Evolutionary conservation across 2,329 filamentous ascomycete genomes (phyloP).

Genomic region (Aspergillus terreus): DNA sequence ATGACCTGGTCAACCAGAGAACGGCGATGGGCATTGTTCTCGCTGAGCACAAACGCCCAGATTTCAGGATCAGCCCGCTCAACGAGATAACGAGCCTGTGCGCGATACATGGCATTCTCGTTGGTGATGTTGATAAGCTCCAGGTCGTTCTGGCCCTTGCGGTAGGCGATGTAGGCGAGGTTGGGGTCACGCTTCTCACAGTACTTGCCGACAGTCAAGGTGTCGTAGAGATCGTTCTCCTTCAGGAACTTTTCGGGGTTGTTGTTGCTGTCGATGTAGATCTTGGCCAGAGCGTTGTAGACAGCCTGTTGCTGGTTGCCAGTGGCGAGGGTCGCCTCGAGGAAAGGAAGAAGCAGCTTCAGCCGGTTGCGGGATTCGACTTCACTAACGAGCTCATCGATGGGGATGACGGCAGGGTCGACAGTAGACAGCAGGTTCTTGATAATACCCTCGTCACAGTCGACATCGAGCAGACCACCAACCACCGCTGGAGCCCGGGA

Average conservation of each 20-base stretch:
- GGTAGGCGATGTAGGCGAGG: conserved; percentile 88
- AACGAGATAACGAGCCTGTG: conserved; percentile 91
- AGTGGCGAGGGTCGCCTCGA: conserved; percentile 82
- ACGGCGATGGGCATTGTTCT: conserved; percentile 92
- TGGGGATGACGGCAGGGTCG: conserved; percentile 78
- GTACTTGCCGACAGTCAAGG: conserved; percentile 89
- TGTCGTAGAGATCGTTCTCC: conserved; percentile 96
- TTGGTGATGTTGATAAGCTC: conserved; percentile 98
- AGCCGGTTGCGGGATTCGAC: conserved; percentile 95
- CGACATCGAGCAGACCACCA: conserved; percentile 89
- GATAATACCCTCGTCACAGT: conserved; percentile 95
- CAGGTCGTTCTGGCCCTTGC: conserved; percentile 94
- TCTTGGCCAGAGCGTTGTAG: conserved; percentile 96
- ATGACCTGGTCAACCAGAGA: conserved; percentile 96
- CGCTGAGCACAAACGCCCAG: conserved; percentile 90
- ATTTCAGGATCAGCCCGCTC: conserved; percentile 86
- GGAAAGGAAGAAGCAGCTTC: conserved; percentile 92
- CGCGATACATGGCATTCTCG: conserved; percentile 99
- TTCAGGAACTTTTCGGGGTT: conserved; percentile 96
- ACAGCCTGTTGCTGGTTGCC: conserved; percentile 96
- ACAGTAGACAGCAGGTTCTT: conserved; percentile 85
- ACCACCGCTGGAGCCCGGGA: conserved; percentile 86
- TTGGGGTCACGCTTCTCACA: conserved; percentile 98
- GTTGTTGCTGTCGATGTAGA: conserved; percentile 98
- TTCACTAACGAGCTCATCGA: conserved; percentile 88